Conservation (phyloP, 2,329 filamentous ascomycete species). For the Ascochyta fabae region DNA sequence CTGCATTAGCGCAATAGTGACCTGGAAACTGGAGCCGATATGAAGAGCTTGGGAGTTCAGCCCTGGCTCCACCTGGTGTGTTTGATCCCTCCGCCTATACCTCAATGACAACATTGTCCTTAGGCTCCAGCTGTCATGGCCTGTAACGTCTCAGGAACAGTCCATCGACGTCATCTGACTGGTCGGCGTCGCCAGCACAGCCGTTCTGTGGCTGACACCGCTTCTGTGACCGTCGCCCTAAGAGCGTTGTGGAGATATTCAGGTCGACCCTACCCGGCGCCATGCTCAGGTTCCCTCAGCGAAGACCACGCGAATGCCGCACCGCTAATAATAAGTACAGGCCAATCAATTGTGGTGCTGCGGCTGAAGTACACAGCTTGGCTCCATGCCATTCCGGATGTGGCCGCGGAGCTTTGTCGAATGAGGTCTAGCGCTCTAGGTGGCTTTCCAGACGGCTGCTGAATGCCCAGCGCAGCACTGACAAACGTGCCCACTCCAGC, state of each 20-base stretch:
- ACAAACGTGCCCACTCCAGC: conserved; percentile 38
- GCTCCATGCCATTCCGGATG: conserved; percentile 35
- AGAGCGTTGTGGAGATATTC: conserved; percentile 34
- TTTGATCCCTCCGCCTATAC: conserved; percentile 40
- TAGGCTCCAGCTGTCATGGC: conserved; percentile 42
- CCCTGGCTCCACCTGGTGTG: conserved; percentile 41
- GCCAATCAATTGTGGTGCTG: conserved; percentile 36
- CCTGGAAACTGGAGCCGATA: conserved; percentile 28
- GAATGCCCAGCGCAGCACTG: conserved; percentile 38
- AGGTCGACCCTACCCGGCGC: conserved; percentile 33
- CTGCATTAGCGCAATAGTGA: conserved; percentile 45
- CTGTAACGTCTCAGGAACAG: conserved; percentile 30
- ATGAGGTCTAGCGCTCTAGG: conserved; percentile 13
- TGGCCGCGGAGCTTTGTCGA: conserved; percentile 28
- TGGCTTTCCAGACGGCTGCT: conserved; percentile 39
- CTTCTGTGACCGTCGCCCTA: conserved; percentile 28
- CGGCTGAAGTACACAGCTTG: conserved; percentile 28
- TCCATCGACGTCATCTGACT: conserved; percentile 41
- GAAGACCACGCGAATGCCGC: conserved; percentile 39
- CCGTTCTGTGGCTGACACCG: conserved; percentile 46
- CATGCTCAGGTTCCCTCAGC: conserved; percentile 38
- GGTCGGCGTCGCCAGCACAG: conserved; percentile 42
- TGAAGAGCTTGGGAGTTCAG: conserved; percentile 35
- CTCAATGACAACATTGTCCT: conserved; percentile 40
- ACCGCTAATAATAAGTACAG: conserved; percentile 39